phyloP scores from a whole-genome alignment of 1,139 yeast genomes.

The Geotrichum restrictum region DNA sequence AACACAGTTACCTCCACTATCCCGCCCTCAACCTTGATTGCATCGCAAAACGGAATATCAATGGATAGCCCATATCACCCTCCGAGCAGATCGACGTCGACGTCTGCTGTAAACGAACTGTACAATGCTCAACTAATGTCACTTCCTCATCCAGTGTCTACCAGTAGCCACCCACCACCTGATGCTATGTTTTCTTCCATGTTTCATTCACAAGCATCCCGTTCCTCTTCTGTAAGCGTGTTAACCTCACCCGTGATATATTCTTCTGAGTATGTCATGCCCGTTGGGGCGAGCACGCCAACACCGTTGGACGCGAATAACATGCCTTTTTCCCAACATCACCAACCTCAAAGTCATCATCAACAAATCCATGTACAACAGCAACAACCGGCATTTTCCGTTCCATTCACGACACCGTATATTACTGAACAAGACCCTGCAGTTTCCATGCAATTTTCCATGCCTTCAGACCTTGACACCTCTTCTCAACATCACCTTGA shows the following conservation, averaged over 20 bases:
- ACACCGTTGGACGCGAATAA: background rate
- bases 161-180: background rate
- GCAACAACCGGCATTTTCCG: background rate
- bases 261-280: background rate
- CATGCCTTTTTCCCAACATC: conserved; percentile 1
- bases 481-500: background rate
- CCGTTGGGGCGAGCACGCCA: background rate
- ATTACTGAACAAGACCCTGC: background rate
- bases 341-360: background rate
- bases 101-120: conserved; percentile 9
- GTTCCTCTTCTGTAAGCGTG: background rate
- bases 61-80: conserved; percentile 1
- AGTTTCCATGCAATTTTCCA: background rate
- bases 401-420: background rate
- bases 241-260: background rate
- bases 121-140: background rate
- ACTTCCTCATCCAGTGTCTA: background rate
- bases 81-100: conserved; percentile 5
- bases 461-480: background rate
- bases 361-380: too few relatives aligned
- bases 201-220: background rate
- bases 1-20: conserved; percentile 48
- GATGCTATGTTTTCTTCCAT: background rate
- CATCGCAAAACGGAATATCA: background rate
- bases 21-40: conserved; percentile 17